Evolutionary conservation across 2,329 filamentous ascomycete species (phyloP).

Genomic region (Fusarium tupiense): DNA sequence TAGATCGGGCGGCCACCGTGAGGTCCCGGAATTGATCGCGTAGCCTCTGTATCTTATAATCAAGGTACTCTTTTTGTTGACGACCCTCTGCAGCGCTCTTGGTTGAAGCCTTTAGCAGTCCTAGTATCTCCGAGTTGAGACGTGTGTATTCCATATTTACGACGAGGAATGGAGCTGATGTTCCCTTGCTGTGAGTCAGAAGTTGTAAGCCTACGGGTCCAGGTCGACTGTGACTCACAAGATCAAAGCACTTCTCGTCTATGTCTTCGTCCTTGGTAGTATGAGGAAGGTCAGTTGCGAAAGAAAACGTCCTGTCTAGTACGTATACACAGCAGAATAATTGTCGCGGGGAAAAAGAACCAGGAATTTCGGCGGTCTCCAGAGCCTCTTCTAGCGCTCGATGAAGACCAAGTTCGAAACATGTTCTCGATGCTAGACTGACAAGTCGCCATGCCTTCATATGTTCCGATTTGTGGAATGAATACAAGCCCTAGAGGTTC

Average conservation of each 20-base stretch:
- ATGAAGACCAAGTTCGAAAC: neutral
- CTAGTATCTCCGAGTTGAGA: neutral
- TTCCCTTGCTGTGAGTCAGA: neutral
- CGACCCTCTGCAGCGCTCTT: neutral
- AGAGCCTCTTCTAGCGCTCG: no score
- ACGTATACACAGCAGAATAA: neutral
- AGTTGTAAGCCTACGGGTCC: accelerated
- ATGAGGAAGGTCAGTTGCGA: neutral
- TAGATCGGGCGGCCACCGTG: accelerated
- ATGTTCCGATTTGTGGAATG: neutral
- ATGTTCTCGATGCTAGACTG: neutral
- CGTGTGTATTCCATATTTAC: neutral
- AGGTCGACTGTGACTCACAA: neutral
- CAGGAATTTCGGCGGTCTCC: accelerated
- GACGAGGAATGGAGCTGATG: neutral
- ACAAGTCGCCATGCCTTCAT: neutral
- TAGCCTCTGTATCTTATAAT: neutral
- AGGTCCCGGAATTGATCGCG: neutral
- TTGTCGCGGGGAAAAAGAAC: neutral
- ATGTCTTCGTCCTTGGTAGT: neutral
- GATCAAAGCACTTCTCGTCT: neutral
- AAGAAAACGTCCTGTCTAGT: neutral
- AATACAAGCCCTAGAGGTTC: neutral
- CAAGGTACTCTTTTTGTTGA: neutral
- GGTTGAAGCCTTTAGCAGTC: neutral